A percentile compares a stretch with the other conserved stretches of the same genome.
These are phyloP conservation scores for Selaginella tamariscina DNA, from an alignment of 75 land plant species.

Conservation along the genomic window DNA sequence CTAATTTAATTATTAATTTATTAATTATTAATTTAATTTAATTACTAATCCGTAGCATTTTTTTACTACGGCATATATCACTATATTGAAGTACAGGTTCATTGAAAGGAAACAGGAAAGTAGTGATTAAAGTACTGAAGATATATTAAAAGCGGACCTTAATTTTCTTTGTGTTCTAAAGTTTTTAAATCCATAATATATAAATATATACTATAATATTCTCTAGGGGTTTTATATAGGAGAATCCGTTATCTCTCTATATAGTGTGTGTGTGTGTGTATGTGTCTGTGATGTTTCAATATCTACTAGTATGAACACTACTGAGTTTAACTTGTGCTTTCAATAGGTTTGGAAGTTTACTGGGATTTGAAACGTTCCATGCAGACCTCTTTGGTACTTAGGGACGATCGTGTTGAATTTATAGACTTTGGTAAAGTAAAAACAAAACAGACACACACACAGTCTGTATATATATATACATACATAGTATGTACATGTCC, in stretches of 20 bases:
- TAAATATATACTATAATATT: background rate
- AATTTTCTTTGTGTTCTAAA: conserved; percentile 85
- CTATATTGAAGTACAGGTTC: conserved; percentile 41
- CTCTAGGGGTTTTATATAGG: too few relatives aligned
- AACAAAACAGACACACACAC: too few relatives aligned
- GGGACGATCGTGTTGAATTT: conserved; percentile 95
- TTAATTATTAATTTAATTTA: too few relatives aligned
- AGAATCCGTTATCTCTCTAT: too few relatives aligned
- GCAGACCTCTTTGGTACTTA: conserved; percentile 85
- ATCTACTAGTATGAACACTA: too few relatives aligned
- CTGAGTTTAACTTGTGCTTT: background rate
- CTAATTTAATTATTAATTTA: too few relatives aligned
- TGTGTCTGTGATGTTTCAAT: too few relatives aligned
- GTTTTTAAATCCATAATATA: conserved; percentile 80
- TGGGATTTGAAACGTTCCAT: conserved; percentile 89
- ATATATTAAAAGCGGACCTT: conserved; percentile 75
- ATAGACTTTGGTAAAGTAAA: conserved; percentile 85
- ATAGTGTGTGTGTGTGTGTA: too few relatives aligned
- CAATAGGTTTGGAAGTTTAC: conserved; percentile 99
- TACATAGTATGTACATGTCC: too few relatives aligned
- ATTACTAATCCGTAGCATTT: too few relatives aligned
- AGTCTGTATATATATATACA: too few relatives aligned
- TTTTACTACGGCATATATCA: too few relatives aligned
- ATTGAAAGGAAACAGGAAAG: conserved; percentile 63
- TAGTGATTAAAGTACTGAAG: conserved; percentile 95